Base-by-base conservation (phyloP, 2,329 filamentous ascomycete genomes). In the Trichoderma lentiforme region DNA sequence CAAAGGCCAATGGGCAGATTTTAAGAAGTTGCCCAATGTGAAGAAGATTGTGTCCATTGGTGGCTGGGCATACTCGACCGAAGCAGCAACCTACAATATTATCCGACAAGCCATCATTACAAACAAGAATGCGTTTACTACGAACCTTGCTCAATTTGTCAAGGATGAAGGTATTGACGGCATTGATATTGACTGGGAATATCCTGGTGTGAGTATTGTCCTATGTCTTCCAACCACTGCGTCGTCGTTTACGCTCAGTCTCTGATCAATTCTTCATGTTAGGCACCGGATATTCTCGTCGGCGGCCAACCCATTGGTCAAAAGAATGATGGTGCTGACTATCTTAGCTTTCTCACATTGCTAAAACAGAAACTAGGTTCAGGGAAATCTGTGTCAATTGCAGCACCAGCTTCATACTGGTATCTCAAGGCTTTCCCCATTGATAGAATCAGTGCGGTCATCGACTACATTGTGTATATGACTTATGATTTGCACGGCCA, bases 351-450 rank as follows among this genome's bases (percentile, higher is more conserved):
- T 12, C 30, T 61, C 21, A 32, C 32, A 6, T 12, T 34, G 9
- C 18, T 61, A 3, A 61, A 32, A 0, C n/a, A 34, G 30, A 61
- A 61, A 7, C 71, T 79, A 39, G 83, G 56, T 28, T 78, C 73
- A 53, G 78, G 67, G 15, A 82, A 80, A 69, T 74, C 79, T 0
- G 72, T 83, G 2, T 83, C 81, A 0, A 78, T 83, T 70, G 81
- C 81, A 3, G 77, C 81, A 0, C 81, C 81, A 0, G 78, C 81
- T 0, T 82, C 81, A 0, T 84, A 77, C 70, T 83, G 80, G 81
- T 84, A 83, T 12, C 76, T 84, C 0, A 80, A 79, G 72, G 68
- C 71, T 0, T 71, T 67, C 56, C 81, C 79, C 0, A 80, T 84
- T 0, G 73, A 76, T 3, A 66, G 76, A 0, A 83, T 83, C 47